A percentile compares a stretch with the other conserved stretches of the same genome.
Evolutionary conservation across 75 land plant species (phyloP).

Genomic region (Larix kaempferi): DNA sequence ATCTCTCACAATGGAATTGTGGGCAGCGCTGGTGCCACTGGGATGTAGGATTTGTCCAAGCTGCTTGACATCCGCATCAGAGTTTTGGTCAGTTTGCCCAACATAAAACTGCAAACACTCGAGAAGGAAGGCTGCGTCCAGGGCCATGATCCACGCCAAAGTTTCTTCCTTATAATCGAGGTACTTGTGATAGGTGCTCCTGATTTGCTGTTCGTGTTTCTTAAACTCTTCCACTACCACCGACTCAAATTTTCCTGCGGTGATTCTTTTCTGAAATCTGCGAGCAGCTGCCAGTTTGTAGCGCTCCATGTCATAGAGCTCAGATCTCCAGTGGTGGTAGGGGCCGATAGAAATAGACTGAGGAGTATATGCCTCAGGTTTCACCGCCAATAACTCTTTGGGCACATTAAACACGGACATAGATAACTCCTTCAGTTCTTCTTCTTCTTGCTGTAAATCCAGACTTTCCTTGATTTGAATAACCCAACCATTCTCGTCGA

Average conservation of each 20-base stretch:
- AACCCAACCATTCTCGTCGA: not conserved
- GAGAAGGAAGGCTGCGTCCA: not conserved
- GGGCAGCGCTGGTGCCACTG: not conserved
- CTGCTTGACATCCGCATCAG: not conserved
- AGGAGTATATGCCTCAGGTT: constrained; percentile 8
- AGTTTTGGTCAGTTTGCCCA: not conserved
- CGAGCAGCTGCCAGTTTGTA: not conserved
- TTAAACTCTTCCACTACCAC: not conserved
- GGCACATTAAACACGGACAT: constrained; percentile 13
- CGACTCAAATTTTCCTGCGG: not conserved
- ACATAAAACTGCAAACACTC: not conserved
- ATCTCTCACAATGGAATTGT: not conserved
- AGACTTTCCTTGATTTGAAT: not conserved
- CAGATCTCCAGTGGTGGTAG: not conserved
- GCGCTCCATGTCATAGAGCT: not conserved
- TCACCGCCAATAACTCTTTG: not conserved
- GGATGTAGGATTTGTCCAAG: not conserved
- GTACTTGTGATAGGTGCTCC: not conserved
- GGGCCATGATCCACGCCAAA: not conserved
- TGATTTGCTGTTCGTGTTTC: not conserved
- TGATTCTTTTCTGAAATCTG: not conserved
- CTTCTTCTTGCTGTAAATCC: not conserved
- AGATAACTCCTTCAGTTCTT: not conserved
- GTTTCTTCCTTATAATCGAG: not conserved
- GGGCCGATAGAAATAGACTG: not conserved